Evolutionary conservation across 2,329 filamentous ascomycete species (phyloP), one percentile per base, ranked within the genome.

Genomic region (Aspergillus brasiliensis): DNA sequence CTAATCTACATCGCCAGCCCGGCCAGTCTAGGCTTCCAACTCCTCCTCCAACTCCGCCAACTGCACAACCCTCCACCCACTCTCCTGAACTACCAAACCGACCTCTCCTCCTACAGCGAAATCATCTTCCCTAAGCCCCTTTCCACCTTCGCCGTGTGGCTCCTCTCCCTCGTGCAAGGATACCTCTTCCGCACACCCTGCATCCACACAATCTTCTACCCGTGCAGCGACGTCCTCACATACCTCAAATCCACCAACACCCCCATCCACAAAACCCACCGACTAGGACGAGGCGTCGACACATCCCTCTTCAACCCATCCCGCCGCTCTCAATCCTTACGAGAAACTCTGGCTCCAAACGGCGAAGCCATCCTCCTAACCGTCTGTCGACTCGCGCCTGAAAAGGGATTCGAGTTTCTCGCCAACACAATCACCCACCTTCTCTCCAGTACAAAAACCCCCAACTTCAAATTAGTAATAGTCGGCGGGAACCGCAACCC

Each of bases 31-130:
- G 88, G 88, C 3, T 91, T 91, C 67, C 88, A 91, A 64, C 84
- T 90, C 57, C 82, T 91, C 74, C 78, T 90, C n/a, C 87, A 90
- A 70, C 76, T 89, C 53, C 82, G 86, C 47, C 87, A 89, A 65
- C 81, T 89, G 56, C 72, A 72, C 21, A 77, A 83, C 31, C 78
- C 79, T 8, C 85, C 86, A 44, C 82, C 87, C 1, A 78, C 89
- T 1, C 79, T 90, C 46, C 83, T 88, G 71, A 91, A 90, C 72
- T 91, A 90, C 65, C 88, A 91, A 73, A 91, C 88, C 1, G 88
- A 91, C 69, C 77, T 91, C 8, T 85, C 86, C 0, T 87, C 87
- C 1, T 91, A 91, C 71, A 88, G 86, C 67, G 82, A 84, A 51
- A 89, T 91, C 53, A 77, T 91, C n/a, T 88, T 91, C 61, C 86